Evolutionary conservation across 495 filamentous ascomycete genomes (phyloP).

Genomic region (Penicillium paxilli): DNA sequence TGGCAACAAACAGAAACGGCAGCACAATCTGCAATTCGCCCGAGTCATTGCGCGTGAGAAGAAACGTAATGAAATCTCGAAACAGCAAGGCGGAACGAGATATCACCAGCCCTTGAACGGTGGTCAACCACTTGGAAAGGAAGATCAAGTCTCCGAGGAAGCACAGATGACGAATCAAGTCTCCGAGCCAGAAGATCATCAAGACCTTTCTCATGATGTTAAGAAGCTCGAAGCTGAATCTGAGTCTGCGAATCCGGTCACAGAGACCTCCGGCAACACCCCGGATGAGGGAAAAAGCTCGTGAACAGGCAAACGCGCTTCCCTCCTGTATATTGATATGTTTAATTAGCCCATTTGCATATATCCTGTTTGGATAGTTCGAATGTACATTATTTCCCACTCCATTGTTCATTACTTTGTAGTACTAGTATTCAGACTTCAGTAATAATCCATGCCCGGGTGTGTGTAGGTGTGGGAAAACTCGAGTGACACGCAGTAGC

Average conservation of each 20-base stretch:
- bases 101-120: background rate
- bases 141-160: background rate
- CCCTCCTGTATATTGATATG: conserved; percentile 14
- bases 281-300: background rate
- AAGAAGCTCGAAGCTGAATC: background rate
- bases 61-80: background rate
- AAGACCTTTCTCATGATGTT: background rate
- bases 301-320: background rate
- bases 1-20: background rate
- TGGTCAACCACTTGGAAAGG: background rate
- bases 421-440: background rate
- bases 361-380: conserved; percentile 11
- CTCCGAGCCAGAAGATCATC: background rate
- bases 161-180: too few relatives aligned
- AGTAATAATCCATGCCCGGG: too few relatives aligned
- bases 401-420: background rate
- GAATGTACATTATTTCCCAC: conserved; percentile 13
- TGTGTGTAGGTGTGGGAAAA: too few relatives aligned
- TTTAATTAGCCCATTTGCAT: conserved; percentile 13
- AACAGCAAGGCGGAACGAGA: background rate
- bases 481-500: too few relatives aligned
- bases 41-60: background rate
- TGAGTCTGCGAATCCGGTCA: background rate
- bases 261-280: background rate
- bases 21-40: background rate